Evolutionary conservation across 306 rosid genomes (phyloP).

Genomic region (Pterocarpus macrocarpus): DNA sequence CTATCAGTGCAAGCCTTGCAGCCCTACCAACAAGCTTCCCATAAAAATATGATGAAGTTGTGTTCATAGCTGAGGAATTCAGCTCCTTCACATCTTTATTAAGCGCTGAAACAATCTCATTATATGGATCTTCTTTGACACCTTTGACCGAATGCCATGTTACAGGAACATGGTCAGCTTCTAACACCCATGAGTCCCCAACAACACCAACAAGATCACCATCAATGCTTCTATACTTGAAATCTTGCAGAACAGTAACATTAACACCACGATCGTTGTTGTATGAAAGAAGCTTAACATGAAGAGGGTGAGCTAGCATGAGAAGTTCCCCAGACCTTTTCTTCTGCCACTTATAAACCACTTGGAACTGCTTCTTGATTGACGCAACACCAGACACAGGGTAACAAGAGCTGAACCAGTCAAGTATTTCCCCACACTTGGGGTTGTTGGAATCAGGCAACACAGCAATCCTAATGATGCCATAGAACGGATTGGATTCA

Average conservation of each 20-base stretch:
- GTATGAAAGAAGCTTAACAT: constrained; percentile 60
- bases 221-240: constrained; percentile 78
- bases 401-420: constrained; percentile 71
- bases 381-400: constrained; percentile 75
- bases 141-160: constrained; percentile 82
- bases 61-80: constrained; percentile 48
- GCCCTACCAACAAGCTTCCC: constrained; percentile 85
- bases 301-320: constrained; percentile 91
- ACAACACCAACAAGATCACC: constrained; percentile 94
- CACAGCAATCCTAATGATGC: constrained; percentile 66
- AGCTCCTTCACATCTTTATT: constrained; percentile 69
- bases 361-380: constrained; percentile 54
- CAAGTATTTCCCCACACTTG: constrained; percentile 56
- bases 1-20: constrained; percentile 88
- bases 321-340: constrained; percentile 75
- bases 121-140: constrained; percentile 54
- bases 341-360: constrained; percentile 81
- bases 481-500: constrained; percentile 63
- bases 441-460: constrained; percentile 60
- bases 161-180: constrained; percentile 63
- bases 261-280: background rate
- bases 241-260: constrained; percentile 63
- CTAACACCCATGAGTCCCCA: constrained; percentile 78
- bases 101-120: constrained; percentile 73
- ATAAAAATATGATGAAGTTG: constrained; percentile 72